phyloP scores from a whole-genome alignment of 192 early-diverging fungal genomes.

The Physocladia obscura region DNA sequence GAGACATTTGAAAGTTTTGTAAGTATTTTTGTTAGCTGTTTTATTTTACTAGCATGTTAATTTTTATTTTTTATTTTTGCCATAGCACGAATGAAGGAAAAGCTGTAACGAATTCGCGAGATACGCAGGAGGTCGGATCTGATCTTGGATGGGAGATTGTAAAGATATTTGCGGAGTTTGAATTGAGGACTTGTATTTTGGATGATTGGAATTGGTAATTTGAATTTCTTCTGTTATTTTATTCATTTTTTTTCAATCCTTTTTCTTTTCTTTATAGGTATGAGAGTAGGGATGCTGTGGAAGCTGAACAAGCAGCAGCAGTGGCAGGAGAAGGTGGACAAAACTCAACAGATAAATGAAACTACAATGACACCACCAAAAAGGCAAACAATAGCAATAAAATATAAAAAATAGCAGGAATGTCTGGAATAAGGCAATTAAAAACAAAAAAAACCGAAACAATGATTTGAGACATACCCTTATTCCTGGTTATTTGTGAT shows the following conservation, averaged over 20 bases:
- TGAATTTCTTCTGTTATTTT: neutral
- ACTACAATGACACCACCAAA: too few species aligned
- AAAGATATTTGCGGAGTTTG: conserved; percentile 38
- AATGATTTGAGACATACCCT: too few species aligned
- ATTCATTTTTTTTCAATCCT: neutral
- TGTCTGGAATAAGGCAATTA: too few species aligned
- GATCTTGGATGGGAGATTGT: conserved; percentile 53
- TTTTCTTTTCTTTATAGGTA: neutral
- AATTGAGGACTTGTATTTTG: conserved; percentile 13
- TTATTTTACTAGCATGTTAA: neutral
- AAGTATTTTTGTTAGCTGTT: conserved; percentile 17
- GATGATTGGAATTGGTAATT: conserved; percentile 27
- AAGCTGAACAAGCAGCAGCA: too few species aligned
- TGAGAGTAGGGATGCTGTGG: neutral
- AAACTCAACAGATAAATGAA: too few species aligned
- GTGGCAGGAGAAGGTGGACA: neutral
- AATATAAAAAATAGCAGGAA: too few species aligned
- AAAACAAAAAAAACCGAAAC: too few species aligned
- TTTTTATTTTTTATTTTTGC: neutral
- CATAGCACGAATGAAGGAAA: conserved; percentile 56
- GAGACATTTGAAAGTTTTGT: conserved; percentile 45
- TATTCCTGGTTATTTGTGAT: too few species aligned
- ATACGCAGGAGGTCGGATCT: conserved; percentile 53
- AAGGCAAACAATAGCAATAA: too few species aligned
- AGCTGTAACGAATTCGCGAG: conserved; percentile 60